These are phyloP conservation scores for Pichia cactophila DNA, from an alignment of 1,139 yeast genomes.

Conservation along the genomic window DNA sequence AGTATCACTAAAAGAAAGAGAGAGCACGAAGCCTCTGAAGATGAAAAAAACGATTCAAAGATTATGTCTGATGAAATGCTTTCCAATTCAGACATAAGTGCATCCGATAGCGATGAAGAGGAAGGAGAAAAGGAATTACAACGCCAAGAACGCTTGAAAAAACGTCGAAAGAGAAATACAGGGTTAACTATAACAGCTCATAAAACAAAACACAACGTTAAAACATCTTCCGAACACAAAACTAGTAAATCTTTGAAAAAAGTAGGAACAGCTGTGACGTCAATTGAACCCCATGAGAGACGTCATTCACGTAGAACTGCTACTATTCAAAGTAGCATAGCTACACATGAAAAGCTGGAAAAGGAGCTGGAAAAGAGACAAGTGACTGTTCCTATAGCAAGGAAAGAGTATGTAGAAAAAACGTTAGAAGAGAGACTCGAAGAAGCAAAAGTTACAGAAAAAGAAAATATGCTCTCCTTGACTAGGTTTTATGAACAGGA, in stretches of 20 bases:
- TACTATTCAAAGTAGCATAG: constrained; percentile 72
- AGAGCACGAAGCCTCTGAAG: constrained; percentile 13
- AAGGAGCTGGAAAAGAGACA: constrained; percentile 66
- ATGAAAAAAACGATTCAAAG: constrained; percentile 31
- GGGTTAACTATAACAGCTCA: constrained; percentile 17
- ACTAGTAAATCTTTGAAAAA: constrained; percentile 17
- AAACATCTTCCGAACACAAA: constrained; percentile 19
- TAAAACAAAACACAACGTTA: constrained; percentile 14
- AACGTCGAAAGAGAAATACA: constrained; percentile 33
- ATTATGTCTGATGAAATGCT: constrained; percentile 30
- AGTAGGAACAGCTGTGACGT: constrained; percentile 2
- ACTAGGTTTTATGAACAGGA: constrained; percentile 80
- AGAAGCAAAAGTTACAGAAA: constrained; percentile 84
- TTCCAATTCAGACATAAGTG: constrained; percentile 38
- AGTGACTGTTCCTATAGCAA: constrained; percentile 26
- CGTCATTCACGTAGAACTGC: constrained; percentile 75
- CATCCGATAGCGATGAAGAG: constrained; percentile 41
- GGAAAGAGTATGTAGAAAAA: constrained; percentile 40
- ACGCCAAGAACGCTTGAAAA: constrained; percentile 40
- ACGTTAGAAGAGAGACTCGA: constrained; percentile 83
- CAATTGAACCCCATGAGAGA: constrained; percentile 38
- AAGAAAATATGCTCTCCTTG: constrained; percentile 62
- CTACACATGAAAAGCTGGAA: constrained; percentile 64
- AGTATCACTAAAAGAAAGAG: not conserved
- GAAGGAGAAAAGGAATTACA: constrained; percentile 63